phyloP scores from a whole-genome alignment of 2,329 filamentous ascomycete genomes.

The Chalaropsis ovoidea region DNA sequence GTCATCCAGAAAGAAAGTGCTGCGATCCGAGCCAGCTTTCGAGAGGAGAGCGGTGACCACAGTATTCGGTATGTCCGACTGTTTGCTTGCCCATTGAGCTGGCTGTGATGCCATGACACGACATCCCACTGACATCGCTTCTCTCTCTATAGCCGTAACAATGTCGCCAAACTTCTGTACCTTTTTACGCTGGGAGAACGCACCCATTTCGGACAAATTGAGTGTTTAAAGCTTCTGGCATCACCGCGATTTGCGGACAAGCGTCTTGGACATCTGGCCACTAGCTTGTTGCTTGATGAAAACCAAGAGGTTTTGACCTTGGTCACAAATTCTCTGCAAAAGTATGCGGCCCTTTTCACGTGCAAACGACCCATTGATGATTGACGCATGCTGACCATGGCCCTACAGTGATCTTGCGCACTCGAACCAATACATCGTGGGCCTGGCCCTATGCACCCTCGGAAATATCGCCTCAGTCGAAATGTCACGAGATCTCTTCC shows the following conservation, averaged over 20 bases:
- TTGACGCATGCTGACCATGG: conserved; percentile 25
- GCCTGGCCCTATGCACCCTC: conserved; percentile 87
- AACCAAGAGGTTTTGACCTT: conserved; percentile 96
- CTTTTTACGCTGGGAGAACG: conserved; percentile 95
- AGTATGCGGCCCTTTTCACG: conserved; percentile 47
- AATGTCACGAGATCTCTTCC: conserved; percentile 95
- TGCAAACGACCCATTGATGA: background rate
- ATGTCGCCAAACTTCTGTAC: conserved; percentile 95
- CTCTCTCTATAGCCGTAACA: conserved; percentile 67
- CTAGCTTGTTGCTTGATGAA: conserved; percentile 90
- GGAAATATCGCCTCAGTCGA: conserved; percentile 97
- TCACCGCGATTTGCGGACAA: conserved; percentile 98
- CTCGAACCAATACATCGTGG: conserved; percentile 96
- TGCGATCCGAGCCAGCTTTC: conserved; percentile 91
- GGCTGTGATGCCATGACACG: background rate
- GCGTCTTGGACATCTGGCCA: conserved; percentile 86
- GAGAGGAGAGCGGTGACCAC: conserved; percentile 90
- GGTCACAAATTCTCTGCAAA: conserved; percentile 95
- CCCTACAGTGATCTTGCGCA: conserved; percentile 74
- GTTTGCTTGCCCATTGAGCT: background rate
- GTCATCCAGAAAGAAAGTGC: conserved; percentile 99
- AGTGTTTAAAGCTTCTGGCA: conserved; percentile 93
- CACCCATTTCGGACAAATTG: conserved; percentile 98
- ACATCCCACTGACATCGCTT: conserved; percentile 17
- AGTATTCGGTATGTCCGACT: conserved; percentile 58